Conservation (phyloP, 805 yeast genomes). For the Candida insectorum region DNA sequence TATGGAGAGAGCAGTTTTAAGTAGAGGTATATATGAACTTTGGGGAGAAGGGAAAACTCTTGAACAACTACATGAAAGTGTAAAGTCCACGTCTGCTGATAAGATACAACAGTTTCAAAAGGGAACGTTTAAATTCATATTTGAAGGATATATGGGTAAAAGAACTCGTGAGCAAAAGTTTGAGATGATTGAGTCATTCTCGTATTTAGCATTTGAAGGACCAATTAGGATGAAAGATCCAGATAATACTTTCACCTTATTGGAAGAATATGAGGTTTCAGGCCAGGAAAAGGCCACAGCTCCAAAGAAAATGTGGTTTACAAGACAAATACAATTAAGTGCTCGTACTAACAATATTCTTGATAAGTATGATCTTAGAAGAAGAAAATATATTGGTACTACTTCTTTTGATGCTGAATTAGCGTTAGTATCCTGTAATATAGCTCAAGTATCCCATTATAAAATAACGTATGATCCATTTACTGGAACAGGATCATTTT, state of each 20-base stretch:
- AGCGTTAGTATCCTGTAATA: constrained; percentile 80
- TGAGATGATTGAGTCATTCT: constrained; percentile 66
- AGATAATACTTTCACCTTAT: constrained; percentile 61
- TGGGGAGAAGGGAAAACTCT: constrained; percentile 70
- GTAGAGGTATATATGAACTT: constrained; percentile 75
- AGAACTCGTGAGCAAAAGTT: constrained; percentile 51
- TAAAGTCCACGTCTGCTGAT: constrained; percentile 29
- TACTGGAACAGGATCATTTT: constrained; percentile 93
- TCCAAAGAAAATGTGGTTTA: constrained; percentile 68
- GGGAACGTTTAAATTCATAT: constrained; percentile 74
- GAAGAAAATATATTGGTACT: constrained; percentile 87
- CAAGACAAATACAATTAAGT: constrained; percentile 62
- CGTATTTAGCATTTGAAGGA: constrained; percentile 70
- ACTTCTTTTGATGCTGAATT: constrained; percentile 96
- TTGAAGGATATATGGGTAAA: constrained; percentile 70
- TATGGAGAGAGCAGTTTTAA: constrained; percentile 64
- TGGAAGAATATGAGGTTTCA: constrained; percentile 64
- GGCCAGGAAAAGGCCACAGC: constrained; percentile 44
- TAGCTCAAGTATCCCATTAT: constrained; percentile 69
- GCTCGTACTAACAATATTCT: constrained; percentile 61
- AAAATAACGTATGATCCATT: constrained; percentile 87
- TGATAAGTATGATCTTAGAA: constrained; percentile 77
- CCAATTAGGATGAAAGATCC: constrained; percentile 76
- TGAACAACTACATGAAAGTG: constrained; percentile 55
- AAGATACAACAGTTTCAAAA: constrained; percentile 38